Evolutionary conservation across 1,284 basidiomycete genomes (phyloP).

Genomic region (Pyrrhoderma lamaoense): DNA sequence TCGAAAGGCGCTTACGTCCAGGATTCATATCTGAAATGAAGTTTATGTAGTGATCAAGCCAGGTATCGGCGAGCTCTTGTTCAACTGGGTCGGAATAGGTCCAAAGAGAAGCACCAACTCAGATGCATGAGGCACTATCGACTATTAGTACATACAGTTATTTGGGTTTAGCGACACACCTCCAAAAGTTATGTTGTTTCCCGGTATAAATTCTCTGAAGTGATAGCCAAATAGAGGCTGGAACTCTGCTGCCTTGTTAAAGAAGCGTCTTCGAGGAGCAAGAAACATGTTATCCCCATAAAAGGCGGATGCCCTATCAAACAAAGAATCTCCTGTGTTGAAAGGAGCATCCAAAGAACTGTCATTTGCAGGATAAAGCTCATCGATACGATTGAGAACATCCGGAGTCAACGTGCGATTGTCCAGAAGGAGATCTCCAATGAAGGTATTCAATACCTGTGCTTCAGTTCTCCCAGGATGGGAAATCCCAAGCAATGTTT

Average conservation of each 20-base stretch:
- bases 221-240: slow-evolving; percentile 48
- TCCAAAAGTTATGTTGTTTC: slow-evolving; percentile 36
- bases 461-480: slow-evolving; percentile 33
- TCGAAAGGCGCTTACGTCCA: slow-evolving; percentile 31
- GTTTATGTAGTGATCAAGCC: slow-evolving; percentile 46
- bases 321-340: slow-evolving; percentile 51
- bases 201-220: slow-evolving; percentile 48
- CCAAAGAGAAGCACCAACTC: slow-evolving; percentile 45
- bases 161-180: slow-evolving; percentile 26
- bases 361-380: slow-evolving; percentile 43
- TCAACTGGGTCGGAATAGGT: slow-evolving; percentile 37
- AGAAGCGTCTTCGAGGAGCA: slow-evolving; percentile 40
- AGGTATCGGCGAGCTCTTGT: slow-evolving; percentile 37
- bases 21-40: slow-evolving; percentile 48
- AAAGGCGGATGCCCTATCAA: slow-evolving; percentile 47
- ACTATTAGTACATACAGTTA: neutral
- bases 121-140: slow-evolving; percentile 43
- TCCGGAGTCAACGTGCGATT: slow-evolving; percentile 38
- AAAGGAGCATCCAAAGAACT: slow-evolving; percentile 39
- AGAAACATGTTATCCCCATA: slow-evolving; percentile 54
- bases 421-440: slow-evolving; percentile 41
- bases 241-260: slow-evolving; percentile 34
- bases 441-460: slow-evolving; percentile 37
- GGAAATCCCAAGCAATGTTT: slow-evolving; percentile 30
- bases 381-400: slow-evolving; percentile 32